Conservation (phyloP, 495 filamentous ascomycete species). For the Penicillium macrosclerotiorum region DNA sequence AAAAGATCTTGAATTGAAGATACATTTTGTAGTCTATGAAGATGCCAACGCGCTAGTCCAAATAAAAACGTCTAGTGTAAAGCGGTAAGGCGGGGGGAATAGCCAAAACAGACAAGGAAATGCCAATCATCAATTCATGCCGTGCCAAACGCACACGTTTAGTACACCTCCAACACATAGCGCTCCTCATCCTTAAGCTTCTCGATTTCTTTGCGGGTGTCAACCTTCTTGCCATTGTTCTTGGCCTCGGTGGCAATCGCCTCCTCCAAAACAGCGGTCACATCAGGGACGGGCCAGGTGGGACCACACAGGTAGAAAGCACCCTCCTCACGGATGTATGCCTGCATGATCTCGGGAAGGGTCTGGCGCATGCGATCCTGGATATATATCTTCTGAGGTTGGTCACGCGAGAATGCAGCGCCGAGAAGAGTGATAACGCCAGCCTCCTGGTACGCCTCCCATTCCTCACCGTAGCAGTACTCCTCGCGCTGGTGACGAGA, state of each 20-base stretch:
- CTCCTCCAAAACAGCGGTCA: conserved; percentile 89
- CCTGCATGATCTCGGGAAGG: conserved; percentile 78
- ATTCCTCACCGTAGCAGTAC: conserved; percentile 98
- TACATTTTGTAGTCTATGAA: conserved; percentile 23
- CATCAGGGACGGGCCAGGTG: conserved; percentile 99
- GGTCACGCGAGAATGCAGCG: conserved; percentile 92
- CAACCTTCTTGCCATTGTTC: conserved; percentile 70
- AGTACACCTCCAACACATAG: conserved; percentile 97
- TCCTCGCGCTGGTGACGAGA: conserved; percentile 96
- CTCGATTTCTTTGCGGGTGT: conserved; percentile 91
- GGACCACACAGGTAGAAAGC: conserved; percentile 96
- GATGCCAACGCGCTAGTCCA: conserved; percentile 11
- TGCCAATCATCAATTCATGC: conserved; percentile 20
- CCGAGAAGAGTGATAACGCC: conserved; percentile 94
- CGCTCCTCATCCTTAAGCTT: conserved; percentile 88
- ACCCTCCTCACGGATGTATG: conserved; percentile 84
- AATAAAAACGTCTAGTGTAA: conserved; percentile 19
- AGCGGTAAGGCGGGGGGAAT: conserved; percentile 18
- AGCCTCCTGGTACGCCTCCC: conserved; percentile 96
- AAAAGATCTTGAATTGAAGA: background rate
- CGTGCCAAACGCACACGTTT: conserved; percentile 28
- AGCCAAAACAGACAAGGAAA: conserved; percentile 24
- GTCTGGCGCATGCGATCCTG: conserved; percentile 96
- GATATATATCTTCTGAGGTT: conserved; percentile 98
- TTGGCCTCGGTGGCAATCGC: conserved; percentile 80